Conservation (phyloP, 2,329 filamentous ascomycete species). For the Torrubiellomyces zombiae region DNA sequence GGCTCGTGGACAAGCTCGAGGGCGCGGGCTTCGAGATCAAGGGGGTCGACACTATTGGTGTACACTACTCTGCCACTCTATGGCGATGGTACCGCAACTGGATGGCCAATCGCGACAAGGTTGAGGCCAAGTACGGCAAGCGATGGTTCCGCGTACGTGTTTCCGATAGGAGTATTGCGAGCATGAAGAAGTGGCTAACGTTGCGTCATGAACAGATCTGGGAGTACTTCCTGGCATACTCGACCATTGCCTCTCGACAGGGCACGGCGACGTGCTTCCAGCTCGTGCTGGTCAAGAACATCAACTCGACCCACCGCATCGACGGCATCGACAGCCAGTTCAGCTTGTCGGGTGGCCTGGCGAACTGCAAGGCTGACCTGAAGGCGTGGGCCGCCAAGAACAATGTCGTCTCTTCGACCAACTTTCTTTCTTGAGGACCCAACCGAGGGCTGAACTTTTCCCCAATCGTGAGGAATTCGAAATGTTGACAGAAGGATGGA, state of each 20-base stretch:
- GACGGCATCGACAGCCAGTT: slow-evolving; percentile 60
- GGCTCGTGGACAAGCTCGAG: slow-evolving; percentile 72
- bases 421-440: slow-evolving; percentile 10
- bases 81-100: slow-evolving; percentile 99
- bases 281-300: slow-evolving; percentile 79
- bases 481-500: slow-evolving; percentile 5
- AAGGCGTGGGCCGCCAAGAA: slow-evolving; percentile 19
- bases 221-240: slow-evolving; percentile 83
- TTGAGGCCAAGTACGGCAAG: slow-evolving; percentile 85
- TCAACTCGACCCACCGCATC: slow-evolving; percentile 75
- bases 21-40: slow-evolving; percentile 60
- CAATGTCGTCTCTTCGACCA: slow-evolving; percentile 16
- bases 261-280: slow-evolving; percentile 79
- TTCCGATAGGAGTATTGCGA: neutral
- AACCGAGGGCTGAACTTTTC: too few species aligned
- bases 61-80: slow-evolving; percentile 91
- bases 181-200: neutral
- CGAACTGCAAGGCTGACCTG: slow-evolving; percentile 17
- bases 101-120: slow-evolving; percentile 84
- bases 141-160: slow-evolving; percentile 82
- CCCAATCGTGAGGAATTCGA: neutral
- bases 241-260: slow-evolving; percentile 73
- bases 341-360: slow-evolving; percentile 46
- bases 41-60: slow-evolving; percentile 78
- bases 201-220: slow-evolving; percentile 55